Evolutionary conservation across 2,329 filamentous ascomycete species (phyloP), one percentile per base, ranked within the genome.

Genomic region (Talaromyces sp.): DNA sequence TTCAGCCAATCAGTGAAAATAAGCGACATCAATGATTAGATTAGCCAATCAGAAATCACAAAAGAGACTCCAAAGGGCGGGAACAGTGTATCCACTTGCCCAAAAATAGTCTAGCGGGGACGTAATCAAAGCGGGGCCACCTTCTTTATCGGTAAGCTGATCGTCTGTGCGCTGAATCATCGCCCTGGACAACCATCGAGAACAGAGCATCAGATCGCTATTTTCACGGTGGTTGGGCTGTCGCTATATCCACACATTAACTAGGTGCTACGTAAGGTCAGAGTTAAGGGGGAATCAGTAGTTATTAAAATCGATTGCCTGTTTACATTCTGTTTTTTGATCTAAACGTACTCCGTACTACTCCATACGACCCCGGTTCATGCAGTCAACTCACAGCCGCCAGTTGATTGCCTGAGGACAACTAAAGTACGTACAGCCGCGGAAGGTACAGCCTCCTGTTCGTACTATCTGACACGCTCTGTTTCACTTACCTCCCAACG

Each of bases 171-270:
- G 43, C 22, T 37, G 41, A 45, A 45, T 41, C 40, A 41, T 55
- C 40, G 19, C 53, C 53, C 19, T 17, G 52, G 52, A 54, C 52
- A 45, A 54, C 52, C 45, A 21, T 25, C 41, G 5, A 31, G 28
- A 31, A 15, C 11, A 17, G 15, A 37, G 19, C 28, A 46, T 17
- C 15, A 25, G 43, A n/a, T 45, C 41, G n/a, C n/a, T n/a, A 13
- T 22, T 9, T 31, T 35, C 10, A 13, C 17, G 25, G 50, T 39
- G 50, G 50, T 52, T 53, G 50, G 50, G 13, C 43, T 46, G 43
- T 15, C 43, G 17, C 22, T 46, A 45, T 28, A 31, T 46, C 43
- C 43, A 31, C 43, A 15, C 2, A 8, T 45, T 45, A 45, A 35
- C 5, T 35, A 35, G 10, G 31, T 31, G 25, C 43, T 46, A 46